Evolutionary conservation across 768 basidiomycete species (phyloP), one percentile per base, ranked within the genome.

Genomic region (Leccinum uliginosum): DNA sequence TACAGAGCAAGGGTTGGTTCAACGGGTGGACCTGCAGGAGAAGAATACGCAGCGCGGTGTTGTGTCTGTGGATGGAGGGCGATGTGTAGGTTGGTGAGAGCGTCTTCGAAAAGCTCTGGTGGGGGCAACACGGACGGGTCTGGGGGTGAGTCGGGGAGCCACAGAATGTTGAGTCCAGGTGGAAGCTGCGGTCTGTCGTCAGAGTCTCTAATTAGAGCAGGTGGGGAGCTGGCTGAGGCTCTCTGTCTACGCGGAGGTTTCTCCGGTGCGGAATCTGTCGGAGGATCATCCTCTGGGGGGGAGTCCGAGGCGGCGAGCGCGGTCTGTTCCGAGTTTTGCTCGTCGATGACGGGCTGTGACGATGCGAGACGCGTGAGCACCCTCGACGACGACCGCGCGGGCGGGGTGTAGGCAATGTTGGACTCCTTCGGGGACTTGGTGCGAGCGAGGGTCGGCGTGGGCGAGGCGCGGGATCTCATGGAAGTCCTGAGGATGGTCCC

Each of bases 1-100:
- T 91, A 93, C 5, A 95, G 72, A 0, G 84, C 89, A n/a, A 95
- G 74, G 0, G 89, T 91, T 4, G 93, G 93, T 67, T 94, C 92
- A 29, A 83, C 64, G 0, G 81, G 79, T 26, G 82, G 76, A 15
- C 80, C 82, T 6, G 79, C 66, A 3, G 77, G 70, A 10, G 86
- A 73, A 14, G 82, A 57, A 71, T 85, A 86, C 0, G 83, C 75
- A 12, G 90, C 85, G 19, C 83, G 80, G 60, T 90, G 83, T 67
- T 93, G 91, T 5, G 85, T 87, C 70, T 89, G 84, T 2, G 92
- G 89, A 70, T 91, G 91, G 32, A 93, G 75, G 4, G 87, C 81
- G 57, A 93, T 83, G 56, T 86, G 80, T 7, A 93, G 69, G 60
- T 91, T 90, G 57, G 87, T 83, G 60, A 91, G 74, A 9, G 83